phyloP scores from a whole-genome alignment of 2,329 filamentous ascomycete species.

The Calonectria naviculata region DNA sequence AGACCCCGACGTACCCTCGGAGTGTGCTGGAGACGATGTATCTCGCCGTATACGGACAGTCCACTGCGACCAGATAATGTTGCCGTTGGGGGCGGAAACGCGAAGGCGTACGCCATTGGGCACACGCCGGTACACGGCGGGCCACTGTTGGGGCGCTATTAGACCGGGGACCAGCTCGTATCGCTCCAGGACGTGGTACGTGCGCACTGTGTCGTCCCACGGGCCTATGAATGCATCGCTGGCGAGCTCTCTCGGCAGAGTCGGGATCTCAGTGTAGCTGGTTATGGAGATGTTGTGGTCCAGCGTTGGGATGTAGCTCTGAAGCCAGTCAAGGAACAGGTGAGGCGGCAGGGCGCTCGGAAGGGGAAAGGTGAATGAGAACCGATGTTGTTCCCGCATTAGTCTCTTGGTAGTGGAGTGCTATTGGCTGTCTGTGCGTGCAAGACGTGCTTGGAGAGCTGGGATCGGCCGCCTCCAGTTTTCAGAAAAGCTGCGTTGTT shows the following conservation, averaged over 20 bases:
- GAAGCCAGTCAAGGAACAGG: slow-evolving; percentile 4
- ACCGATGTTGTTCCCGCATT: slow-evolving; percentile 14
- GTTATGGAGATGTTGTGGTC: slow-evolving; percentile 15
- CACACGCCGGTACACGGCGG: not conserved
- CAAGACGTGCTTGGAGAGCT: not conserved
- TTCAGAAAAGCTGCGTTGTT: not conserved
- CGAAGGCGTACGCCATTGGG: slow-evolving; percentile 13
- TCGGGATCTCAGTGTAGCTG: not conserved
- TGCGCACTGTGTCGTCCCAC: slow-evolving; percentile 12
- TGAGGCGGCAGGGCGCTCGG: slow-evolving; percentile 12
- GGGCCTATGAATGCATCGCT: slow-evolving; percentile 11
- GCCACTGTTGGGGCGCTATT: slow-evolving; percentile 6
- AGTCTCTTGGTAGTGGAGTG: not conserved
- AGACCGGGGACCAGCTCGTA: slow-evolving; percentile 8
- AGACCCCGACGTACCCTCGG: not conserved
- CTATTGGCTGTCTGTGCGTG: not conserved
- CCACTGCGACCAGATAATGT: slow-evolving; percentile 8
- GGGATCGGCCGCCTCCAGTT: slow-evolving; percentile 3
- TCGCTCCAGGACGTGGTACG: slow-evolving; percentile 11
- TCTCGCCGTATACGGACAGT: slow-evolving; percentile 1
- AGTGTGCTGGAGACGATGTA: not conserved
- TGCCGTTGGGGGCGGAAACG: slow-evolving; percentile 16
- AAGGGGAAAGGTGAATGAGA: slow-evolving; percentile 10
- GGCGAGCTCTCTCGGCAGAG: not conserved
- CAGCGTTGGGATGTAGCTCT: slow-evolving; percentile 11